These are phyloP conservation scores for Monascus ruber DNA, from an alignment of 2,329 filamentous ascomycete species.

Conservation along the genomic window DNA sequence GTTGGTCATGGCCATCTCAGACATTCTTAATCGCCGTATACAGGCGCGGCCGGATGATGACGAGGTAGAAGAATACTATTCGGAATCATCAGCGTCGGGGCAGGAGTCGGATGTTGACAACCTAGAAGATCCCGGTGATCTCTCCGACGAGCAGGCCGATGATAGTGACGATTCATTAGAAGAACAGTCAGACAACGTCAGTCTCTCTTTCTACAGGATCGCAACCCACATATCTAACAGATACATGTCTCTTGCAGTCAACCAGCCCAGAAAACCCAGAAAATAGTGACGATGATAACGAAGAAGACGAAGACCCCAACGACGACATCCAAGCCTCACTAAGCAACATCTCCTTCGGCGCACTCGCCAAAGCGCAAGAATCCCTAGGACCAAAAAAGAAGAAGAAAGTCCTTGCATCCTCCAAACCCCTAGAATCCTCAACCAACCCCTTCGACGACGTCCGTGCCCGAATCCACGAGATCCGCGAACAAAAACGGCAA, in stretches of 20 bases:
- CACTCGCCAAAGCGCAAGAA: slow-evolving; percentile 76
- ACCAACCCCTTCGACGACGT: slow-evolving; percentile 27
- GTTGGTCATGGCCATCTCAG: slow-evolving; percentile 23
- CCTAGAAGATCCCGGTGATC: slow-evolving; percentile 8
- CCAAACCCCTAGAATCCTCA: slow-evolving; percentile 6
- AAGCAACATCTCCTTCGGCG: slow-evolving; percentile 68
- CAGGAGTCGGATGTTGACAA: slow-evolving; percentile 6
- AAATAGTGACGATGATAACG: slow-evolving; percentile 30
- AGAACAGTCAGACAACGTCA: slow-evolving; percentile 4
- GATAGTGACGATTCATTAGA: slow-evolving; percentile 5
- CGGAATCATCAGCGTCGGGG: slow-evolving; percentile 16
- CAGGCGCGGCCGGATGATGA: slow-evolving; percentile 28
- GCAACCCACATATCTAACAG: no score
- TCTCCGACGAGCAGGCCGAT: slow-evolving; percentile 6
- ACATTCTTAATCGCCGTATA: slow-evolving; percentile 32
- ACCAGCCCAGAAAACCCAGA: slow-evolving; percentile 26
- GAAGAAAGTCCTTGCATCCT: slow-evolving; percentile 9
- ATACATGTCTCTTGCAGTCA: no score
- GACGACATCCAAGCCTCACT: slow-evolving; percentile 32
- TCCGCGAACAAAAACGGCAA: slow-evolving; percentile 30
- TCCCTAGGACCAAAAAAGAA: slow-evolving; percentile 41
- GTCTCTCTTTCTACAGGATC: not conserved
- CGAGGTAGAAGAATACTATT: slow-evolving; percentile 32
- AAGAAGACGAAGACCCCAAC: slow-evolving; percentile 21
- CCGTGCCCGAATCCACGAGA: slow-evolving; percentile 29